Evolutionary conservation across 2,329 filamentous ascomycete genomes (phyloP).

Genomic region (Phaeomoniella chlamydospora): DNA sequence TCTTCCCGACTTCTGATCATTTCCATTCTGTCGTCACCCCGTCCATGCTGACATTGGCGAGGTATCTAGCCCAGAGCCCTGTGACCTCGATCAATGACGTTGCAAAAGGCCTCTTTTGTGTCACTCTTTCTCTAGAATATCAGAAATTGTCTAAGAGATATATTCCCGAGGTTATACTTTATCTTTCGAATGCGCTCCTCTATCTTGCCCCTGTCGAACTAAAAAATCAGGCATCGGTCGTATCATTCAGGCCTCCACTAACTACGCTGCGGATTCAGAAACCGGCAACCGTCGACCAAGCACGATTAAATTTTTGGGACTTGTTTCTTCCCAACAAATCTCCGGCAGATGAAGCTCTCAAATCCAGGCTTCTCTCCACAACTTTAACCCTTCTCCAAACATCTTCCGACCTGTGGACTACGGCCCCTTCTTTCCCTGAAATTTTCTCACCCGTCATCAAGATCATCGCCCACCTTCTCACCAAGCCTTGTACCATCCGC

Average conservation of each 20-base stretch:
- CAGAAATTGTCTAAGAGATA: slow-evolving; percentile 74
- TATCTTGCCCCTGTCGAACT: slow-evolving; percentile 46
- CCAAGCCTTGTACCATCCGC: slow-evolving; percentile 25
- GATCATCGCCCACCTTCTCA: slow-evolving; percentile 44
- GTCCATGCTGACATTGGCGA: slow-evolving; percentile 67
- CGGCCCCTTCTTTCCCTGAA: slow-evolving; percentile 62
- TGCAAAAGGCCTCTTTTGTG: slow-evolving; percentile 62
- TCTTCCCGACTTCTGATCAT: slow-evolving; percentile 92
- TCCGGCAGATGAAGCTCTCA: slow-evolving; percentile 25
- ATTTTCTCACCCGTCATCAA: slow-evolving; percentile 53
- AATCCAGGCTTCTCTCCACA: slow-evolving; percentile 47
- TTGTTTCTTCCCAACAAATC: slow-evolving; percentile 28
- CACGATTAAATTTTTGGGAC: slow-evolving; percentile 45
- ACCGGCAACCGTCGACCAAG: slow-evolving; percentile 19
- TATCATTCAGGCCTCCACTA: slow-evolving; percentile 46
- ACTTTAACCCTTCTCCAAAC: slow-evolving; percentile 51
- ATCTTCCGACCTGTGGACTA: slow-evolving; percentile 59
- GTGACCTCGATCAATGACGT: slow-evolving; percentile 53
- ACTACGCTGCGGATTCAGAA: slow-evolving; percentile 29
- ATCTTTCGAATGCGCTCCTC: slow-evolving; percentile 58
- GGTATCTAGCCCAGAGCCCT: slow-evolving; percentile 67
- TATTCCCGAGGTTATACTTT: slow-evolving; percentile 77
- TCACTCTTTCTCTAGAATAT: slow-evolving; percentile 66
- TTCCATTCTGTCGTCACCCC: slow-evolving; percentile 93
- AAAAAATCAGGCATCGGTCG: slow-evolving; percentile 34